Percentiles rank a stretch among this genome's conserved stretches.
Evolutionary conservation across 2,329 filamentous ascomycete species (phyloP).

Genomic region (Ophiostoma perfectum): DNA sequence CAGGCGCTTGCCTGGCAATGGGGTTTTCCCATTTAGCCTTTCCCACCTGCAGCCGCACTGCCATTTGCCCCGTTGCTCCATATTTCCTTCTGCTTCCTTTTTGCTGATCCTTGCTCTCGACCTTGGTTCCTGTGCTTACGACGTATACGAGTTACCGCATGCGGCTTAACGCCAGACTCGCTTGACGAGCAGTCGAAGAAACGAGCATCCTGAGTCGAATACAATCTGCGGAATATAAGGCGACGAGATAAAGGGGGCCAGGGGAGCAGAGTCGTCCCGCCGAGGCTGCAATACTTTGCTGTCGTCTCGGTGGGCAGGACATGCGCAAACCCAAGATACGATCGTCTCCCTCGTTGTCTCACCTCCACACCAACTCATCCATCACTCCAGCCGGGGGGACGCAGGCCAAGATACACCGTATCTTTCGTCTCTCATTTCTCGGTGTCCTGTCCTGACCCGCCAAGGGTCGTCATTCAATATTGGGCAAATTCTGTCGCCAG

Average conservation of each 20-base stretch:
- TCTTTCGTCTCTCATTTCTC: too few relatives aligned
- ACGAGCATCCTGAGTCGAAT: too few relatives aligned
- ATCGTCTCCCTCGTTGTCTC: background rate
- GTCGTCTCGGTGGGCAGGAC: too few relatives aligned
- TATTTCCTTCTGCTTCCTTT: background rate
- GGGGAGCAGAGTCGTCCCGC: too few relatives aligned
- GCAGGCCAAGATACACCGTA: too few relatives aligned
- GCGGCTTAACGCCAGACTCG: background rate
- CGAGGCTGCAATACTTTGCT: too few relatives aligned
- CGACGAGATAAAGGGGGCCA: too few relatives aligned
- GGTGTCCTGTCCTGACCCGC: background rate
- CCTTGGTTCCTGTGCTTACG: background rate
- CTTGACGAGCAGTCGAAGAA: too few relatives aligned
- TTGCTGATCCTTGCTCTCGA: background rate
- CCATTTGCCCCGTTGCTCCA: too few relatives aligned
- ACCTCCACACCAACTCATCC: background rate
- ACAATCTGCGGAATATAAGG: too few relatives aligned
- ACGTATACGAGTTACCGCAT: constrained; percentile 2
- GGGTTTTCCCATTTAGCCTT: background rate
- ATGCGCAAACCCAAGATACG: background rate
- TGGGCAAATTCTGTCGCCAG: background rate
- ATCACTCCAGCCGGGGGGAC: background rate
- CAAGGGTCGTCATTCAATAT: background rate
- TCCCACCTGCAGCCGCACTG: background rate
- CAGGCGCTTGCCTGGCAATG: too few relatives aligned